Evolutionary conservation across 805 yeast genomes (phyloP), one percentile per base, ranked within the genome.

Genomic region (Candida suzukii): DNA sequence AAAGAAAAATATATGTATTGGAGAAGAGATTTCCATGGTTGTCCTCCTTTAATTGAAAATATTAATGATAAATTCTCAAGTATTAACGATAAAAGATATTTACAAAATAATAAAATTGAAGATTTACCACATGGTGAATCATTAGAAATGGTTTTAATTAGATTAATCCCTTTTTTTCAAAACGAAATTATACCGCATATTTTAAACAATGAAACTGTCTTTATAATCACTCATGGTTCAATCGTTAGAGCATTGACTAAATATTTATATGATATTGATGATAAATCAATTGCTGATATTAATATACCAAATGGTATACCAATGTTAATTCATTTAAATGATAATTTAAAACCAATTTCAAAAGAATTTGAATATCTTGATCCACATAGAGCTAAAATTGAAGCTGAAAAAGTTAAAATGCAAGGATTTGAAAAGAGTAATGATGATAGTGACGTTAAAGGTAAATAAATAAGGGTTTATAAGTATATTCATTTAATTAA

Each of bases 271-370:
- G 66, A 67, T 16, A 74, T 85, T 32, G 70, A 78, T 38, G 88
- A 82, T 53, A 76, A 71, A 3, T 83, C 76, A 37, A 84, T 85
- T 50, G 82, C 84, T 42, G 74, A 77, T 38, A 72, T 85, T 48
- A 84, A 85, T 65, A 82, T 85, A 41, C 93, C 95, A 24, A 85
- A 88, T 55, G 93, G 88, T 42, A 83, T 84, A 39, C 95, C 95
- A 36, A 68, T 85, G 61, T 80, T 79, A 38, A 66, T 83, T 49
- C 80, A 79, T 52, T 64, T 83, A 51, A 78, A 78, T 52, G 74
- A 69, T 38, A 53, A 66, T 19, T 27, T 51, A 21, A 39, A 29
- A 30, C 58, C 61, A 11, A 41, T 35, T 2, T 38, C 34, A 7
- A 29, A 38, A 3, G 74, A 72, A 29, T 80, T 80, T 48, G 76